phyloP scores from a whole-genome alignment of 2,329 filamentous ascomycete species.

The Diaporthe longicolla region DNA sequence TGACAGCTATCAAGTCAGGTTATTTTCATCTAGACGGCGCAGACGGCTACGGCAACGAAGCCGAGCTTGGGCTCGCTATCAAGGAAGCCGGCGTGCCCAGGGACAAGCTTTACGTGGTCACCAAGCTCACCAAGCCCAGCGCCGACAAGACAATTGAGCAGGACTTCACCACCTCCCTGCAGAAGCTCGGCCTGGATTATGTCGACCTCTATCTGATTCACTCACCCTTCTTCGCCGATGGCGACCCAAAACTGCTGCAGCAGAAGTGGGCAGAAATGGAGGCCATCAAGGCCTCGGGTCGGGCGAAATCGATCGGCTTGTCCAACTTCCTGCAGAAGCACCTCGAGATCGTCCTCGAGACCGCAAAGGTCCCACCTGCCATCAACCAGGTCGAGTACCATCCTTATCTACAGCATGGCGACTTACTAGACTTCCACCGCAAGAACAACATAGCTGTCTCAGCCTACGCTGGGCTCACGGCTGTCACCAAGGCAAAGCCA shows the following conservation, averaged over 20 bases:
- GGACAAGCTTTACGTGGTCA: slow-evolving; percentile 77
- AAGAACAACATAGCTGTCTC: slow-evolving; percentile 55
- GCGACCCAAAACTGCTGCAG: slow-evolving; percentile 67
- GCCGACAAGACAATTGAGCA: slow-evolving; percentile 56
- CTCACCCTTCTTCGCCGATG: slow-evolving; percentile 66
- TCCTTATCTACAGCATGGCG: slow-evolving; percentile 78
- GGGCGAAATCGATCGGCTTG: slow-evolving; percentile 80
- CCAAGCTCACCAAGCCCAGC: slow-evolving; percentile 63
- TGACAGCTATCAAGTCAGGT: slow-evolving; percentile 77
- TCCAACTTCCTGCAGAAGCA: slow-evolving; percentile 78
- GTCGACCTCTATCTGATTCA: slow-evolving; percentile 80
- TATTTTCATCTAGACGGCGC: slow-evolving; percentile 73
- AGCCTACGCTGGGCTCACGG: slow-evolving; percentile 50
- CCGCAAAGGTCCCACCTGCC: slow-evolving; percentile 73
- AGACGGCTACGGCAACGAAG: slow-evolving; percentile 77
- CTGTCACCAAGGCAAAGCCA: slow-evolving; percentile 60
- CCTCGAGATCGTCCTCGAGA: slow-evolving; percentile 69
- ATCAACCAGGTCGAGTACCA: slow-evolving; percentile 89
- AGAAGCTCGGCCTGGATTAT: slow-evolving; percentile 77
- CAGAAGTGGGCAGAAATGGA: slow-evolving; percentile 72
- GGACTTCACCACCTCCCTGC: slow-evolving; percentile 71
- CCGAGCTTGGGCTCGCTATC: slow-evolving; percentile 80
- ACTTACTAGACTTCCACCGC: slow-evolving; percentile 56
- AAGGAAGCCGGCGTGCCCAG: slow-evolving; percentile 75
- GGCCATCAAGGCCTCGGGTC: slow-evolving; percentile 76